Conservation (phyloP, 495 filamentous ascomycete genomes). For the Cenococcum geophilum region DNA sequence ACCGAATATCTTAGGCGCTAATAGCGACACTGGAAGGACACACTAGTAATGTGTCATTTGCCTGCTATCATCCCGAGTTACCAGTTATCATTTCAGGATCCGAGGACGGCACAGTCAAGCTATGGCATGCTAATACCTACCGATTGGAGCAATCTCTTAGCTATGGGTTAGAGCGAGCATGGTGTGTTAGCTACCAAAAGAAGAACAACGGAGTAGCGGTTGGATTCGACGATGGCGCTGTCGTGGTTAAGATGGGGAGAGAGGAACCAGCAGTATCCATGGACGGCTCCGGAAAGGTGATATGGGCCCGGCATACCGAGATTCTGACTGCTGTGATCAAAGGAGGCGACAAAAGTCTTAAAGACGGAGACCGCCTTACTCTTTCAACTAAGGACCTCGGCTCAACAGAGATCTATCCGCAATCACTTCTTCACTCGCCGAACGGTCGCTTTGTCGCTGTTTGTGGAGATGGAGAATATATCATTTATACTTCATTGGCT, state of each 20-base stretch:
- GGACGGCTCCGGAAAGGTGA: constrained; percentile 85
- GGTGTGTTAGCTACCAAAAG: constrained; percentile 93
- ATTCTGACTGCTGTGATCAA: constrained; percentile 94
- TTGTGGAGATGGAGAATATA: constrained; percentile 96
- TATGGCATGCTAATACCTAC: constrained; percentile 98
- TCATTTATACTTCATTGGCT: constrained; percentile 94
- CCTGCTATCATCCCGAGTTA: constrained; percentile 94
- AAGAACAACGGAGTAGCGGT: constrained; percentile 91
- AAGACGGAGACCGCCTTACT: constrained; percentile 80
- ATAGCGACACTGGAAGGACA: constrained; percentile 97
- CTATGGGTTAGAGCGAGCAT: constrained; percentile 91
- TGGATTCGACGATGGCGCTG: constrained; percentile 95
- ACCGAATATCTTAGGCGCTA: constrained; percentile 79
- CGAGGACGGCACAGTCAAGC: constrained; percentile 95
- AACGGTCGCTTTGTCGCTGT: constrained; percentile 97
- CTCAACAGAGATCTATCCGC: constrained; percentile 92
- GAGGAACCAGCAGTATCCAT: constrained; percentile 97
- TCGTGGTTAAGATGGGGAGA: constrained; percentile 94
- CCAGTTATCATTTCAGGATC: constrained; percentile 98
- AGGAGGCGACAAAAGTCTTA: constrained; percentile 66
- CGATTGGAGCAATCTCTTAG: constrained; percentile 90
- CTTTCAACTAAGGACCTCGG: constrained; percentile 91
- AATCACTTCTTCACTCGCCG: constrained; percentile 87
- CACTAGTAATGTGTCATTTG: constrained; percentile 98
- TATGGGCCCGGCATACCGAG: constrained; percentile 92